Conservation (phyloP, 805 yeast species). For the Candida schatavii region DNA sequence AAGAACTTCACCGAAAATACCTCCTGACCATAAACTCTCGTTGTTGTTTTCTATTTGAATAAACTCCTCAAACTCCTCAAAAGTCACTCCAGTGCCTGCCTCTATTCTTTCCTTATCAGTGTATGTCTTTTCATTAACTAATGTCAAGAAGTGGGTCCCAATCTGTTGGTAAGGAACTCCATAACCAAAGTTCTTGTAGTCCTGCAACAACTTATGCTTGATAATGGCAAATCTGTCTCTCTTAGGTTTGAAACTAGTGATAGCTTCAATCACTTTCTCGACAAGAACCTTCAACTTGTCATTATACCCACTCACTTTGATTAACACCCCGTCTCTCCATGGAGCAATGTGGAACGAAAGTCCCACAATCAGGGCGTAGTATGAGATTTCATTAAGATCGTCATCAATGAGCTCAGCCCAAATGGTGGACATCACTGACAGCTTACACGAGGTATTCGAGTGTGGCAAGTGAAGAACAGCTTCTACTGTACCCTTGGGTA, state of each 20-base stretch:
- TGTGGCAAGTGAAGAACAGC: constrained; percentile 65
- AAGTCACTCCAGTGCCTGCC: constrained; percentile 25
- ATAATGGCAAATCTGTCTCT: constrained; percentile 62
- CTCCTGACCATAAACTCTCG: constrained; percentile 44
- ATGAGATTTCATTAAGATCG: constrained; percentile 68
- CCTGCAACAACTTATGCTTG: constrained; percentile 61
- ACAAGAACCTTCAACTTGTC: constrained; percentile 71
- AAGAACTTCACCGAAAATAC: constrained; percentile 67
- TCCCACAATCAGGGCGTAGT: constrained; percentile 84
- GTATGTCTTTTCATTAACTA: constrained; percentile 76
- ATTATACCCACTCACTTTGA: constrained; percentile 75
- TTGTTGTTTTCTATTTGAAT: constrained; percentile 13
- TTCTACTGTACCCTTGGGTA: constrained; percentile 78
- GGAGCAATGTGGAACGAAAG: constrained; percentile 54
- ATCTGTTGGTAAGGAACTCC: constrained; percentile 79
- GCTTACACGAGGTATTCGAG: constrained; percentile 55
- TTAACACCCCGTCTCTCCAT: constrained; percentile 67
- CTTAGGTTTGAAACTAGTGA: constrained; percentile 50
- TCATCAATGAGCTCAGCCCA: constrained; percentile 74
- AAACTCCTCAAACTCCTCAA: constrained; percentile 51
- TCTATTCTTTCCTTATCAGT: constrained; percentile 56
- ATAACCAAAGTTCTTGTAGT: constrained; percentile 64
- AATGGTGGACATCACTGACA: constrained; percentile 56
- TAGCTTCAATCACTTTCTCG: constrained; percentile 53
- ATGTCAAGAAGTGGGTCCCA: constrained; percentile 55